Conservation (phyloP, 345 rosid species). For the Citrus mangshanensis region DNA sequence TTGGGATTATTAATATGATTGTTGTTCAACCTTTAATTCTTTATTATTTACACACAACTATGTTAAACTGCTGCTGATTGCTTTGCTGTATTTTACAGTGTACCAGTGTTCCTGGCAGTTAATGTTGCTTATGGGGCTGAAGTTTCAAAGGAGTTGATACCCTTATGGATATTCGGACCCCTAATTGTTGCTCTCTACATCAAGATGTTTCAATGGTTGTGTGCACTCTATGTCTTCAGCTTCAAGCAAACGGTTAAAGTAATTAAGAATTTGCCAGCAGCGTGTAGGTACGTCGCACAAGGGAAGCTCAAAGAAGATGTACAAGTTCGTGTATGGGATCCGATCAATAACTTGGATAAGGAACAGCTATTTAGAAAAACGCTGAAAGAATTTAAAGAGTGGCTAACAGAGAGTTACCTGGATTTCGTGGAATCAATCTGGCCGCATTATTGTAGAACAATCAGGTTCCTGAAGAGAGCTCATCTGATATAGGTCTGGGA, state of each 20-base stretch:
- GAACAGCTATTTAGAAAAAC: slow-evolving; percentile 50
- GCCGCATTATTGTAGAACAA: slow-evolving; percentile 93
- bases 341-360: slow-evolving; percentile 66
- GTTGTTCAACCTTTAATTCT: neutral
- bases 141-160: slow-evolving; percentile 79
- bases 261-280: slow-evolving; percentile 54
- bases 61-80: slow-evolving; percentile 17
- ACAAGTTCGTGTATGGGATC: slow-evolving; percentile 44
- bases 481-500: slow-evolving; percentile 50
- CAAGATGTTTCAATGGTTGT: slow-evolving; percentile 65
- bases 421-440: slow-evolving; percentile 84
- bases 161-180: slow-evolving; percentile 87
- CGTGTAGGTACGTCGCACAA: slow-evolving; percentile 42
- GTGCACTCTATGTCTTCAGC: slow-evolving; percentile 66
- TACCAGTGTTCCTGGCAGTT: slow-evolving; percentile 63
- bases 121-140: slow-evolving; percentile 59
- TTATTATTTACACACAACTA: neutral
- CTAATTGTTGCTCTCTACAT: slow-evolving; percentile 57
- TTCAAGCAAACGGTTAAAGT: slow-evolving; percentile 58
- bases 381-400: slow-evolving; percentile 51
- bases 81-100: slow-evolving; percentile 41
- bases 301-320: slow-evolving; percentile 70
- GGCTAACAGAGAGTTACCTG: slow-evolving; percentile 67
- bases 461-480: slow-evolving; percentile 92
- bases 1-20: neutral